Evolutionary conservation across 2,329 filamentous ascomycete genomes (phyloP), one percentile per base, ranked within the genome.

Genomic region (Colletotrichum viniferum): DNA sequence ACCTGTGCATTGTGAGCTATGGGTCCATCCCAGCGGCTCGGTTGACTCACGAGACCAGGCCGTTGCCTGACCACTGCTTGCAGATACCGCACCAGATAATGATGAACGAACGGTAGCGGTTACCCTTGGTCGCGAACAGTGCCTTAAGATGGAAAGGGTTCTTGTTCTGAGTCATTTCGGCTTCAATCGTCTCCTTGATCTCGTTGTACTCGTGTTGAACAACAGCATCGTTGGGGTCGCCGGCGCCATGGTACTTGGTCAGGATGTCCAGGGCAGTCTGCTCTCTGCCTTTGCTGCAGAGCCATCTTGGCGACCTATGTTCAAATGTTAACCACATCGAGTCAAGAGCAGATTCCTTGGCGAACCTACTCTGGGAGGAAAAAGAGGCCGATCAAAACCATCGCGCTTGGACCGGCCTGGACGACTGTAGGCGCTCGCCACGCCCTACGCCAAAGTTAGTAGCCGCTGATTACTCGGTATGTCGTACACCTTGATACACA

Each of bases 221-320:
- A 69, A 91, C 85, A 0, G 87, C 86, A 1, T 86, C 88, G 63
- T 84, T 82, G 3, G 86, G 85, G 77, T 90, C 87, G 3, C 90
- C 91, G 66, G 93, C 87, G 16, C 89, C 90, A 78, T 92, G 92
- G 78, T 90, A 93, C 77, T 89, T 90, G 21, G 88, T 87, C 75
- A 94, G 86, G 21, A 90, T 85, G 4, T 90, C 89, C 28, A 90
- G 87, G 0, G 84, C 81, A 1, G 86, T 85, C 78, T 90, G 86
- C 71, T 76, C 69, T 24, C 14, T 73, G 69, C 73, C 73, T 34
- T 73, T 73, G 28, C 73, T 76, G 32, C 69, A 76, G 24, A 73
- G 69, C 73, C 73, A 76, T 18, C 73, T 63, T 9, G 69, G 73
- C n/a, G 73, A 76, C 38, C 73, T 76, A 14, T 8, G 7, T 38